Evolutionary conservation across 2,329 filamentous ascomycete genomes (phyloP), one percentile per base, ranked within the genome.

Genomic region (Fusarium albidum): DNA sequence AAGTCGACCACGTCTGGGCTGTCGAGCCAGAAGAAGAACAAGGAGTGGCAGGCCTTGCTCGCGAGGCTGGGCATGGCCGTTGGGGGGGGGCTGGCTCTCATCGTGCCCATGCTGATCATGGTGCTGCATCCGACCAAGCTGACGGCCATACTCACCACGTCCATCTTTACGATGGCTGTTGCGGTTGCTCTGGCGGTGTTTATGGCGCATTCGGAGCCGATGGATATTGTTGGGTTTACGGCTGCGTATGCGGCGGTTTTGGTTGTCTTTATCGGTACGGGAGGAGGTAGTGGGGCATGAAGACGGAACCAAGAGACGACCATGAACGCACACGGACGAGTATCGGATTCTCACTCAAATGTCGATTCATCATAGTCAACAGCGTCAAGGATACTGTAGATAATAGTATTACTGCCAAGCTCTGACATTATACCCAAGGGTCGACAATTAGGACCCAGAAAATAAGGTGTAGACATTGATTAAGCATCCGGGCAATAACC

Each of bases 401-500:
- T 21, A 21, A 21, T 21, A 21, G 21, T 21, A 21, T 21, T 21
- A 21, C 21, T 21, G 21, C 21, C 21, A 21, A 7, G 21, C 21
- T 21, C 21, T 21, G 21, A 21, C 21, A 21, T 21, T 21, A 21
- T 21, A 21, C 21, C 21, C 21, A 7, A 21, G 7, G 7, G 5
- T 21, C 21, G 21, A 21, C 21, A 4, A 7, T 21, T 21, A 4
- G 21, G 21, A 21, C 21, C 21, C 21, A 21, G 21, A 21, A 21
- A 21, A 7, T 21, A 42, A 42, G 15, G 27, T 31, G 28, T 42
- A 42, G n/a, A 42, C 39, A n/a, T 42, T 42, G 17, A 42, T 42
- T 42, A 42, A 42, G 28, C 15, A 18, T 29, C 39, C 15, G 39
- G 39, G 39, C 39, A 26, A 42, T 42, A 42, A 42, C 39, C 39